phyloP scores from a whole-genome alignment of 768 basidiomycete genomes.

The Aureoboletus auriporus region DNA sequence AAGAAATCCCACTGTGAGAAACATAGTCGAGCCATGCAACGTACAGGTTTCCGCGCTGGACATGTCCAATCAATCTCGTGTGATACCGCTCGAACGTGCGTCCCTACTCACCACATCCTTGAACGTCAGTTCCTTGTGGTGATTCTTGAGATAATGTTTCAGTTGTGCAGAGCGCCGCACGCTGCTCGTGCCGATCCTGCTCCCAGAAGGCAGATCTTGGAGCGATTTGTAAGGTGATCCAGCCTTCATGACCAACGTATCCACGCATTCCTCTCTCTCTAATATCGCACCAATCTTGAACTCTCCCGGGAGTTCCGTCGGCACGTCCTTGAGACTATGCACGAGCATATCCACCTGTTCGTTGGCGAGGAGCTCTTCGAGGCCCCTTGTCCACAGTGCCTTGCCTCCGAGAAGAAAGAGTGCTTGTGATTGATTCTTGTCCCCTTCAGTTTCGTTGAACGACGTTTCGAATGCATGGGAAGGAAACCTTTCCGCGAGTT shows the following conservation, averaged over 20 bases:
- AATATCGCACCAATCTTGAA: constrained; percentile 84
- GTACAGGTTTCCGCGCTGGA: constrained; percentile 83
- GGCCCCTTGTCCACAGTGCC: constrained; percentile 93
- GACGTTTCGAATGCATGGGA: constrained; percentile 44
- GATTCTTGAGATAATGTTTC: constrained; percentile 66
- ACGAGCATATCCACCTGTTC: constrained; percentile 85
- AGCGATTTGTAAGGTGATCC: constrained; percentile 67
- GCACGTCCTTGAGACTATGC: constrained; percentile 91
- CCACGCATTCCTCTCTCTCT: constrained; percentile 84
- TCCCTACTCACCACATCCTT: constrained; percentile 74
- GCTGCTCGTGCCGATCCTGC: constrained; percentile 93
- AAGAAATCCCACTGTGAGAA: constrained; percentile 1
- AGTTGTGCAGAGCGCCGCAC: constrained; percentile 91
- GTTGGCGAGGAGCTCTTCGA: constrained; percentile 79
- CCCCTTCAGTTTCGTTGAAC: constrained; percentile 72
- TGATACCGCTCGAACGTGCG: neutral
- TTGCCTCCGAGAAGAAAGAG: constrained; percentile 90
- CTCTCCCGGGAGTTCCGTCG: constrained; percentile 79
- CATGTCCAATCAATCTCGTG: neutral
- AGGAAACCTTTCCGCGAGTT: constrained; percentile 57
- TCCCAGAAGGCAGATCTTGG: constrained; percentile 81
- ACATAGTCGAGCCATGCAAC: constrained; percentile 26
- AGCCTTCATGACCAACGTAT: constrained; percentile 81
- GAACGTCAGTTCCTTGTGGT: constrained; percentile 45
- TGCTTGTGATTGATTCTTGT: constrained; percentile 88